These are phyloP conservation scores for Pleoardoris graminearum DNA, from an alignment of 2,329 filamentous ascomycete species.

Conservation along the genomic window DNA sequence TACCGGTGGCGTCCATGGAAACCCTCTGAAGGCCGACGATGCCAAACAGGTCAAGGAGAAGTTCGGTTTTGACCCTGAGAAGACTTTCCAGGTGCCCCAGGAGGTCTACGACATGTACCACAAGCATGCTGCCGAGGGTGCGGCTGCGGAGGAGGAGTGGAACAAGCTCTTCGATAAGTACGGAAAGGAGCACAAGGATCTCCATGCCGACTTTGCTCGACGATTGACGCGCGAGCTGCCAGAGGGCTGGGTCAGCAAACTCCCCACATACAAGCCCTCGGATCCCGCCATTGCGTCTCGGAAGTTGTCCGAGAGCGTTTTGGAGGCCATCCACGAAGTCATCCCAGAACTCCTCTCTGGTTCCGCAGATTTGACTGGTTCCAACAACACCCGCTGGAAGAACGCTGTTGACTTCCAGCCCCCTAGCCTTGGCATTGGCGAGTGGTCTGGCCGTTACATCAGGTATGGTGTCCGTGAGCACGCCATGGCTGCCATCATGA, in stretches of 20 bases:
- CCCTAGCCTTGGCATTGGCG: conserved; percentile 79
- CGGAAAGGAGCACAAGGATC: conserved; percentile 71
- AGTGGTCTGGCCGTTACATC: conserved; percentile 89
- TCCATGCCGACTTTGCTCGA: conserved; percentile 79
- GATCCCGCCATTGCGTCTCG: conserved; percentile 87
- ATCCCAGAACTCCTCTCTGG: conserved; percentile 93
- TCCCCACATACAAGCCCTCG: conserved; percentile 85
- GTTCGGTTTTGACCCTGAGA: conserved; percentile 93
- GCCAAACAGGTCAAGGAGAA: conserved; percentile 90
- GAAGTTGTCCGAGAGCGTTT: conserved; percentile 93
- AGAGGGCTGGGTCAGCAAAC: conserved; percentile 92
- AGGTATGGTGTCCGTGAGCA: conserved; percentile 93
- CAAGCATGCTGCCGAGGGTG: conserved; percentile 83
- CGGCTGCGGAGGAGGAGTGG: conserved; percentile 91
- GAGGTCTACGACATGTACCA: conserved; percentile 90
- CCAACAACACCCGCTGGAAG: conserved; percentile 99
- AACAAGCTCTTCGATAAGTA: conserved; percentile 92
- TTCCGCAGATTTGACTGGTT: conserved; percentile 96
- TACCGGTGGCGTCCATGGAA: conserved; percentile 94
- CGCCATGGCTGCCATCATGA: conserved; percentile 89
- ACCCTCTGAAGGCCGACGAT: conserved; percentile 92
- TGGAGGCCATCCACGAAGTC: conserved; percentile 80
- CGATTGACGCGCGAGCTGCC: conserved; percentile 83
- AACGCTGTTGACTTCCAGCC: conserved; percentile 96
- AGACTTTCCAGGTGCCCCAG: conserved; percentile 91